Base-by-base conservation (phyloP, 2,329 filamentous ascomycete genomes). In the Venturiaceae sp. region DNA sequence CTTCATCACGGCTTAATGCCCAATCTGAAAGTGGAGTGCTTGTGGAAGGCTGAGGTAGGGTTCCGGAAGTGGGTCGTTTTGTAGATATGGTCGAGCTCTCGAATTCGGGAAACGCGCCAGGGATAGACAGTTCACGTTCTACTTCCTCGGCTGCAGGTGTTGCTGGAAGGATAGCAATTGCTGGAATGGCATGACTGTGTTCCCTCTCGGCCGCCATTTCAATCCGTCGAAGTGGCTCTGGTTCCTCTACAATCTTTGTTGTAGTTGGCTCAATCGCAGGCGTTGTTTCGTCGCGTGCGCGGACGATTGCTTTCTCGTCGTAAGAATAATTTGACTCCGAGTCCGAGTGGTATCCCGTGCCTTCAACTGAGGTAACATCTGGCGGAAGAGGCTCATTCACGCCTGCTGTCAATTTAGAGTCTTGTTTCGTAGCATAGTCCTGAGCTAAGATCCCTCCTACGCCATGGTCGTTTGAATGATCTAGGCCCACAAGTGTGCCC, bases 351-450 rank as follows among this genome's bases (percentile, higher is more conserved):
- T 88, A 84, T 1, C 82, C 85, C 58, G 72, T 80, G 9, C 81
- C 83, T 66, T 91, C 86, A 19, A 86, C 80, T 1, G 84, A 85
- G 0, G 85, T 87, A 13, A 88, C 84, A 16, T 89, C 80, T 1
- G 86, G 86, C 4, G 88, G 84, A 34, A 90, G 69, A 16, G 88
- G 87, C 62, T 88, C 82, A 56, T 81, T 76, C 61, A 13, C 30
- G 19, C n/a, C n/a, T n/a, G n/a, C n/a, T n/a, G n/a, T n/a, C 9
- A 13, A 16, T 55, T 57, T 5, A 58, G 23, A 13, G 34, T 19
- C 13, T 26, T 80, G 79, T 61, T 77, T 81, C 3, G 75, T 71
- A 4, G 74, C 75, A 53, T 80, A 74, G 55, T 86, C 83, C 47
- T 81, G 77, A 6, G 75, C 67, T 14, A 87, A 63, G 5, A 86